These are phyloP conservation scores for Elongisporangium anandrum DNA, from an alignment of 352 stramenopile species.

Conservation along the genomic window DNA sequence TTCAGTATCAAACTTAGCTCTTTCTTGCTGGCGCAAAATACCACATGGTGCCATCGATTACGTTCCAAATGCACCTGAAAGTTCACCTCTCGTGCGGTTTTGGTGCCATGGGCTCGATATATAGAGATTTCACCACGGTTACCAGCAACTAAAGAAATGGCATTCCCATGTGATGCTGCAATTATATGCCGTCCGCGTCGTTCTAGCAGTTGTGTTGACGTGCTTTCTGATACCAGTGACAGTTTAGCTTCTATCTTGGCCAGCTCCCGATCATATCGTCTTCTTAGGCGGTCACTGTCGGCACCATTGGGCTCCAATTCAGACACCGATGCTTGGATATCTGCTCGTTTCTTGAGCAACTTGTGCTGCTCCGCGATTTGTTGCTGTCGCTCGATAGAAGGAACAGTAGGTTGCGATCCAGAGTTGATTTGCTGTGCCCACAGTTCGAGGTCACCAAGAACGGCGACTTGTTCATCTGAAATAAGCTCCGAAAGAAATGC, in stretches of 20 bases:
- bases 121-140: constrained; percentile 32
- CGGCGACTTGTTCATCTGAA: constrained; percentile 16
- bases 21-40: constrained; percentile 38
- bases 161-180: constrained; percentile 45
- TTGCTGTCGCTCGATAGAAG: constrained; percentile 24
- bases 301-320: constrained; percentile 14
- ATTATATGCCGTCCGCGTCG: constrained; percentile 54
- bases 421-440: constrained; percentile 28
- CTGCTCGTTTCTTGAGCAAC: constrained; percentile 49
- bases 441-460: constrained; percentile 30
- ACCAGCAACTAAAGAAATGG: constrained; percentile 38
- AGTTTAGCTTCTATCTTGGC: constrained; percentile 57
- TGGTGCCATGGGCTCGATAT: constrained; percentile 21
- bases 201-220: constrained; percentile 40
- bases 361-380: constrained; percentile 49
- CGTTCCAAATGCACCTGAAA: constrained; percentile 37
- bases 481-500: constrained; percentile 31
- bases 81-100: constrained; percentile 33
- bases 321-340: constrained; percentile 24
- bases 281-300: constrained; percentile 27
- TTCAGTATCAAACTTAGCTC: constrained; percentile 54
- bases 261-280: constrained; percentile 54
- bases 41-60: constrained; percentile 59
- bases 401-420: constrained; percentile 5
- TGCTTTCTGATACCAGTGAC: constrained; percentile 41